phyloP scores from a whole-genome alignment of 306 rosid species.

The Glycyrrhiza uralensis region DNA sequence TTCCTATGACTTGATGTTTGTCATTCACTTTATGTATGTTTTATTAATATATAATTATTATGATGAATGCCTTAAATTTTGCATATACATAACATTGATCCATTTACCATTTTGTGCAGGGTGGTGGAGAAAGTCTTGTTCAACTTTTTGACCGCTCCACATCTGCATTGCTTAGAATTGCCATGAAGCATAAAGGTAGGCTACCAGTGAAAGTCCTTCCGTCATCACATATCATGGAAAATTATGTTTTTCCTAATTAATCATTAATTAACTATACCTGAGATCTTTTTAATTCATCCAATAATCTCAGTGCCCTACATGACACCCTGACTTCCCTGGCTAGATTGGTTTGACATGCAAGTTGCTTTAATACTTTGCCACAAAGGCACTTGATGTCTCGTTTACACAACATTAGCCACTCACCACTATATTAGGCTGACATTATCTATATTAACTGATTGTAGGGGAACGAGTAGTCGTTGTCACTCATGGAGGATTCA shows the following conservation, averaged over 20 bases:
- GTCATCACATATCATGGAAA: not conserved
- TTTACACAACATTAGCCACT: not conserved
- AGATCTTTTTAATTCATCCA: not conserved
- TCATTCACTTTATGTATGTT: not conserved
- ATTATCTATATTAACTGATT: slow-evolving; percentile 17
- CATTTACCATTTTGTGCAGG: slow-evolving; percentile 46
- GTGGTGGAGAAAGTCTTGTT: slow-evolving; percentile 91
- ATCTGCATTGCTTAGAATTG: slow-evolving; percentile 61
- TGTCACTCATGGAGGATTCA: slow-evolving; percentile 78
- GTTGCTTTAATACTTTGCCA: not conserved
- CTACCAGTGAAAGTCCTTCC: not conserved
- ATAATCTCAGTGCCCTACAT: not conserved
- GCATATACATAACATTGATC: slow-evolving; percentile 18
- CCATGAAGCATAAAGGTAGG: slow-evolving; percentile 71
- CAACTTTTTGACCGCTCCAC: slow-evolving; percentile 75
- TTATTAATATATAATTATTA: not conserved
- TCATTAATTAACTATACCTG: not conserved
- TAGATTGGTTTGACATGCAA: slow-evolving; percentile 9
- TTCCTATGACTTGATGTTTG: not conserved
- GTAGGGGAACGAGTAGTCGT: slow-evolving; percentile 69
- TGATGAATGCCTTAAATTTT: slow-evolving; percentile 4
- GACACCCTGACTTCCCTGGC: not conserved
- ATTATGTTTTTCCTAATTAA: not conserved
- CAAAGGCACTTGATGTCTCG: not conserved
- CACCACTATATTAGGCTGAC: slow-evolving; percentile 5